Base-by-base conservation (phyloP, 306 rosid species). In the Coriaria nepalensis region DNA sequence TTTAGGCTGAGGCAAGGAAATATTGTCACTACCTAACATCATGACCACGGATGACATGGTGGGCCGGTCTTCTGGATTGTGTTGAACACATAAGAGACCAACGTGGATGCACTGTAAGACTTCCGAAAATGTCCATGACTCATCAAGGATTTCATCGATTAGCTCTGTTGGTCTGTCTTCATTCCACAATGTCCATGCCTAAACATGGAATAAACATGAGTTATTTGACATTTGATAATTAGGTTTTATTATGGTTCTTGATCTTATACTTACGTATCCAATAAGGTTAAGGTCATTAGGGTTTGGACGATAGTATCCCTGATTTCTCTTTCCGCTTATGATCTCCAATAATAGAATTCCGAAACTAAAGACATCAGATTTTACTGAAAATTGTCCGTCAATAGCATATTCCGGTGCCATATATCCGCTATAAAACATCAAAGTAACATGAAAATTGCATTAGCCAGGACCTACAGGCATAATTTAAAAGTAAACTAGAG, bases 131-230 rank as follows among this genome's bases (percentile, higher is more conserved):
- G 33, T 35, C 59, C 45, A 49, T 0, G 81, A 47, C 1, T 52
- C 55, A n/a, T 11, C 48, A 0, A 81, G 6, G 40, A 35, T 49
- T 51, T 64, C 40, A 32, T 81, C 68, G 9, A 81, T 12, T 43
- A 81, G 10, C 9, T 74, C 79, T 60, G 58, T 11, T 4, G 71
- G 61, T 10, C 41, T 62, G 0, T 65, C 78, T 36, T 53, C 69
- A 48, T 67, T 74, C 86, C 76, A 74, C 8, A 74, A 33, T 35
- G 20, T 61, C 82, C 86, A 78, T 8, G 82, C 86, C 86, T 74
- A 62, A 39, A n/a, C 3, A 39, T 39, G 10, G 9, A 39, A 39
- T 7, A 39, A 39, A 39, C 8, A 6, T 39, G 10, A 39, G 10
- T 39, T 10, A 39, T 39, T 6, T 4, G 10, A 6, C 10, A 10